Evolutionary conservation across 2,329 filamentous ascomycete species (phyloP).

Genomic region (Alternaria solani): DNA sequence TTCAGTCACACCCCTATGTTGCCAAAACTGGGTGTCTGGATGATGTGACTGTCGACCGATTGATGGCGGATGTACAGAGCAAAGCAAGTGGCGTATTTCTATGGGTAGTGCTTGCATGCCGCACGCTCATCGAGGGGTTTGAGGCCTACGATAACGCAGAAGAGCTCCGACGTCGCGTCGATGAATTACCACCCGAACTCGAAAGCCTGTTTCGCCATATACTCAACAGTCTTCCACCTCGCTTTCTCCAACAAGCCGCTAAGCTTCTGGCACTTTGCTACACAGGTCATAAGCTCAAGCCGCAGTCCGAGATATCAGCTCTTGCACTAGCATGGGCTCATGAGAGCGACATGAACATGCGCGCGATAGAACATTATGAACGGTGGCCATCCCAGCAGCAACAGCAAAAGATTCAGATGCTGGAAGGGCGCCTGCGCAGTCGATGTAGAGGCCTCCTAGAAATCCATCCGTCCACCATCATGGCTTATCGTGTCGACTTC

Average conservation of each 20-base stretch:
- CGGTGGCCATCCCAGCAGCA: not conserved
- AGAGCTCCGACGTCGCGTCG: not conserved
- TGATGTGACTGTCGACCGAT: not conserved
- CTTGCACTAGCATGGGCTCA: not conserved
- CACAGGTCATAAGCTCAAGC: not conserved
- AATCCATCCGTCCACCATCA: not conserved
- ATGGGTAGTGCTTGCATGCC: constrained; percentile 6
- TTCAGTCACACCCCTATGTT: not conserved
- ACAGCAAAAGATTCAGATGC: no score
- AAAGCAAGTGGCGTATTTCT: constrained; percentile 3
- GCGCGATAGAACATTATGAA: not conserved
- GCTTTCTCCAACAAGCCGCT: not conserved
- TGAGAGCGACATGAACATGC: not conserved
- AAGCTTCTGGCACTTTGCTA: not conserved
- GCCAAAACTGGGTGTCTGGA: not conserved
- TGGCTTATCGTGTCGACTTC: not conserved
- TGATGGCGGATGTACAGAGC: not conserved
- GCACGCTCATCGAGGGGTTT: not conserved
- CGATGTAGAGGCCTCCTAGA: constrained; percentile 2
- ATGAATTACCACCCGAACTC: not conserved
- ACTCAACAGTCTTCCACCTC: not conserved
- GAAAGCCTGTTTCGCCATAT: not conserved
- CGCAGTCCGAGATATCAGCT: not conserved
- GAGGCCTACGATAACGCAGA: not conserved
- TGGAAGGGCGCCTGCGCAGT: constrained; percentile 1